phyloP scores from a whole-genome alignment of 768 basidiomycete genomes.

The Lactarius deliciosus region DNA sequence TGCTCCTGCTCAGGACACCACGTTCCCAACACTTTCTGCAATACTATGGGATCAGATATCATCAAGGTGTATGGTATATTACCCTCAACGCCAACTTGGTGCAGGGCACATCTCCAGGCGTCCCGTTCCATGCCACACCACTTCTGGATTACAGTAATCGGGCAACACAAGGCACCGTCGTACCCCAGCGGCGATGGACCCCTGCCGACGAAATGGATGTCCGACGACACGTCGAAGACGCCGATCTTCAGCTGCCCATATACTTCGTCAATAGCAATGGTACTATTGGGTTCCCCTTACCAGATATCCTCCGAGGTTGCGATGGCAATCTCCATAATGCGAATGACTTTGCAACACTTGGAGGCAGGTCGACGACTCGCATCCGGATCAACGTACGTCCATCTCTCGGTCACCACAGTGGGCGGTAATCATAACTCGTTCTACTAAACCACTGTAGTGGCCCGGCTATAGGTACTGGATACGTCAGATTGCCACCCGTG shows the following conservation, averaged over 20 bases:
- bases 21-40: neutral
- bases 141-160: constrained; percentile 2
- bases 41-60: neutral
- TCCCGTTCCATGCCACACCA: neutral
- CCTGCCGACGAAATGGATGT: constrained; percentile 9
- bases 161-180: constrained; percentile 2
- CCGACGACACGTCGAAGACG: neutral
- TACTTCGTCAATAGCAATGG: constrained; percentile 9
- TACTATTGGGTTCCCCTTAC: neutral
- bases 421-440: neutral
- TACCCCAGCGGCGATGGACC: constrained; percentile 20
- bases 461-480: constrained; percentile 3
- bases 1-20: constrained; percentile 1
- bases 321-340: constrained; percentile 3
- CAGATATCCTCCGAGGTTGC: constrained; percentile 11
- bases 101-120: neutral
- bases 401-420: neutral
- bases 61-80: constrained; percentile 10
- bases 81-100: neutral
- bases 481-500: constrained; percentile 10
- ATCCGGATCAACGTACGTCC: constrained; percentile 3
- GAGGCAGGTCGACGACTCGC: neutral
- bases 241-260: constrained; percentile 10
- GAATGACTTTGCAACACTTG: neutral
- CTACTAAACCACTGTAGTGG: constrained; percentile 2